A percentile compares a stretch with the other conserved stretches of the same genome.
phyloP scores from a whole-genome alignment of 2,329 filamentous ascomycete species.

The Grosmannia serpens region DNA sequence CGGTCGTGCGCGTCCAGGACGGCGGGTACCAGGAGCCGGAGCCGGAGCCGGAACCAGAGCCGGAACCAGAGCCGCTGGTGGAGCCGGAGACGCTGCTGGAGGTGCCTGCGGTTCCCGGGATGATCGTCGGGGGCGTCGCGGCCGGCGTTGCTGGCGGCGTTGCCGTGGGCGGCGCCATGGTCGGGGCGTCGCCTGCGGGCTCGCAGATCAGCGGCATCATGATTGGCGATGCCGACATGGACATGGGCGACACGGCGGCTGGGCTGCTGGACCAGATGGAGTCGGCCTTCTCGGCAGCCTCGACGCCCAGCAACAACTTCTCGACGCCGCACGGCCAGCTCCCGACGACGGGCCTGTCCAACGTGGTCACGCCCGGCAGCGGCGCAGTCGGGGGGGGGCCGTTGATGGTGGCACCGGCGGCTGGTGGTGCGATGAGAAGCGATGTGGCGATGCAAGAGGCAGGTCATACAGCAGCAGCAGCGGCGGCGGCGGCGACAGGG shows the following conservation, averaged over 20 bases:
- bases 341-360: conserved; percentile 32
- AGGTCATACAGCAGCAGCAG: neutral
- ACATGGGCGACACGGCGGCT: conserved; percentile 53
- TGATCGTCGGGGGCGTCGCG: neutral
- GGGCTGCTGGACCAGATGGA: conserved; percentile 60
- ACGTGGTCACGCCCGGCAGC: conserved; percentile 39
- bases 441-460: conserved; percentile 40
- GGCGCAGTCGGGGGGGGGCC: conserved; percentile 18
- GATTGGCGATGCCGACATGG: conserved; percentile 49
- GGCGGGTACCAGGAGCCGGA: conserved; percentile 61
- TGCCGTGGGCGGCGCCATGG: conserved; percentile 10
- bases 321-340: conserved; percentile 24
- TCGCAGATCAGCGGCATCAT: conserved; percentile 45
- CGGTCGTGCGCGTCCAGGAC: conserved; percentile 61
- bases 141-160: conserved; percentile 3
- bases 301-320: conserved; percentile 48
- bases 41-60: conserved; percentile 22
- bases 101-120: conserved; percentile 4
- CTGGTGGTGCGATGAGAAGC: neutral
- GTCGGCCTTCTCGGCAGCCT: conserved; percentile 43
- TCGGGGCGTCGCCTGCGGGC: conserved; percentile 33
- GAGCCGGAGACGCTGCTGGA: conserved; percentile 10
- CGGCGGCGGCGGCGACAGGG: conserved; percentile 23
- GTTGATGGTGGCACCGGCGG: conserved; percentile 4
- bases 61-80: conserved; percentile 18